These are phyloP conservation scores for Puya raimondii DNA, from an alignment of 176 grass and related monocot genomes.

Conservation along the genomic window DNA sequence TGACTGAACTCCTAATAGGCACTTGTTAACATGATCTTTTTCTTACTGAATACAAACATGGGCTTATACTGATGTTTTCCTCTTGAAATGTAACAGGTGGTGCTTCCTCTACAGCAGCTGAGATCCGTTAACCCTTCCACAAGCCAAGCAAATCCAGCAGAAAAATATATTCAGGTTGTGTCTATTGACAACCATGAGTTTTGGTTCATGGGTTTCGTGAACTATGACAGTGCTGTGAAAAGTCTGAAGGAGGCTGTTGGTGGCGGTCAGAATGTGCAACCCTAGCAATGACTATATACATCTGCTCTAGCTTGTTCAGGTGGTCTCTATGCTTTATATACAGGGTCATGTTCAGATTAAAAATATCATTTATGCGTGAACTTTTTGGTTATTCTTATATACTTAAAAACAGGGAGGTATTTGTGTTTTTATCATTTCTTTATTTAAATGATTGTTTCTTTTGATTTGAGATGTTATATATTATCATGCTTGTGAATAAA, in stretches of 20 bases:
- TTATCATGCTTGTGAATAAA: neutral
- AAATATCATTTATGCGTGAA: neutral
- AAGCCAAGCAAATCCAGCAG: constrained; percentile 61
- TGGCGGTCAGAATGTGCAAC: constrained; percentile 28
- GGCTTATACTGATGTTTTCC: constrained; percentile 2
- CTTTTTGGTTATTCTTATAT: neutral
- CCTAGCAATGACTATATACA: constrained; percentile 26
- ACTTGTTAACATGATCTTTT: neutral
- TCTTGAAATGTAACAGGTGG: constrained; percentile 36
- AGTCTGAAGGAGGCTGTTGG: constrained; percentile 66
- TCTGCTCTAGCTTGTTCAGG: constrained; percentile 14
- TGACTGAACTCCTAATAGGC: neutral
- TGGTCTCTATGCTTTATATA: neutral
- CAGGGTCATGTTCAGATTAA: neutral
- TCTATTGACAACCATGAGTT: constrained; percentile 92
- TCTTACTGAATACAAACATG: neutral
- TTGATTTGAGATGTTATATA: neutral
- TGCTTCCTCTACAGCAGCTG: constrained; percentile 65
- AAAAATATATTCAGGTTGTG: constrained; percentile 93
- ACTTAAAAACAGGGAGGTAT: constrained; percentile 21
- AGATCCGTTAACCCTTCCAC: constrained; percentile 59
- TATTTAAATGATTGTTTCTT: neutral
- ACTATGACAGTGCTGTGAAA: constrained; percentile 85
- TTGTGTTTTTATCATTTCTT: neutral
- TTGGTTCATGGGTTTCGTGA: constrained; percentile 97